These are phyloP conservation scores for Rhexocercosporidium sp. DNA, from an alignment of 2,329 filamentous ascomycete genomes.

Conservation along the genomic window DNA sequence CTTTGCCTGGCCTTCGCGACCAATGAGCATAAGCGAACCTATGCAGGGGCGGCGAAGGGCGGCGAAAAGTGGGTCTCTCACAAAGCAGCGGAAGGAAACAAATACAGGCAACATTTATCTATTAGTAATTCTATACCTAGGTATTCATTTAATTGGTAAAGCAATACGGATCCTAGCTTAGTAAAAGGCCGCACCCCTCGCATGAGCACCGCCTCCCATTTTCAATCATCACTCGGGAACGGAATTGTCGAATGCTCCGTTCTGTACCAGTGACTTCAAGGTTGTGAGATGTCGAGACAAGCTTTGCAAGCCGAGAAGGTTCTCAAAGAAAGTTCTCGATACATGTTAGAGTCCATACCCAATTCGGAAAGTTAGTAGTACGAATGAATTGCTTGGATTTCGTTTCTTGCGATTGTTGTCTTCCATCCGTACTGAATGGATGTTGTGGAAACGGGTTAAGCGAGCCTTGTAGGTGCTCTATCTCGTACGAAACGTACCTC, in stretches of 20 bases:
- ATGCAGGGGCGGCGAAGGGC: conserved; percentile 7
- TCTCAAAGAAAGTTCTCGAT: no score
- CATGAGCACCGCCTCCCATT: neutral
- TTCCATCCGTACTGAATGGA: no score
- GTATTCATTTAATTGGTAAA: no score
- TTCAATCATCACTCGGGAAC: neutral
- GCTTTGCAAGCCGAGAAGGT: neutral
- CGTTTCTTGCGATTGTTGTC: no score
- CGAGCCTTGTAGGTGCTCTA: no score
- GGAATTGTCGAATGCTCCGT: neutral
- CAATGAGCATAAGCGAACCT: neutral
- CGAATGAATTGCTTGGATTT: no score
- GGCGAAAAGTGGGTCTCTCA: conserved; percentile 2
- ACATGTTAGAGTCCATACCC: neutral
- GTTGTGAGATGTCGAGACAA: neutral
- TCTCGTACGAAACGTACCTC: no score
- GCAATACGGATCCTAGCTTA: no score
- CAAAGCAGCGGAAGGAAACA: neutral
- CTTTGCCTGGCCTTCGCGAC: neutral
- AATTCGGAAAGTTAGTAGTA: neutral
- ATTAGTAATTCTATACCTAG: neutral
- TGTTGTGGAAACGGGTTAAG: no score
- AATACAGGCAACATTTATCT: no score
- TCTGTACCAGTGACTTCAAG: neutral
- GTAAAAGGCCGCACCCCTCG: no score